Percentiles rank a stretch among this genome's conserved stretches.
These are phyloP conservation scores for Claviceps monticola DNA, from an alignment of 2,329 filamentous ascomycete genomes.

Conservation along the genomic window DNA sequence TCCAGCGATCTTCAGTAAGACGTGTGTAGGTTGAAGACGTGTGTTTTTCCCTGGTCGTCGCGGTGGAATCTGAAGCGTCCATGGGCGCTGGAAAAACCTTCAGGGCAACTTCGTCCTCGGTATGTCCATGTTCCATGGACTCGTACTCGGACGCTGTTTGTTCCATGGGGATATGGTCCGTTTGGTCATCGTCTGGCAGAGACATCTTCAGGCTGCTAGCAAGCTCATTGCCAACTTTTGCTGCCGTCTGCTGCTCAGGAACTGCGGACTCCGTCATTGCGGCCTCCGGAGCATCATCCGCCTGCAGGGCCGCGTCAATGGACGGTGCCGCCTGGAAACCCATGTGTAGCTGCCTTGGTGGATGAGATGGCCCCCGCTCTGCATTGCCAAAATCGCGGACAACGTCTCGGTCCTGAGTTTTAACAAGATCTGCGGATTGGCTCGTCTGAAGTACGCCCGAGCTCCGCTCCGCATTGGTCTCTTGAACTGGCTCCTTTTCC, in stretches of 20 bases:
- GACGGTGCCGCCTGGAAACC: neutral
- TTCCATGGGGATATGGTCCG: neutral
- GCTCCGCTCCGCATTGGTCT: neutral
- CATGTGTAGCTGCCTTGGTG: neutral
- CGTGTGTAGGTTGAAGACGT: conserved; percentile 25
- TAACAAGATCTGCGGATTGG: neutral
- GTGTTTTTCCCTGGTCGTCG: conserved; percentile 18
- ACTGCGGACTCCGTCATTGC: neutral
- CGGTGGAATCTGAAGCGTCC: conserved; percentile 16
- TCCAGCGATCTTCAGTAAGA: conserved; percentile 23
- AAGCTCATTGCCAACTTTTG: neutral
- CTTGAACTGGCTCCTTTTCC: conserved; percentile 10
- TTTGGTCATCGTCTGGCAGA: conserved; percentile 1
- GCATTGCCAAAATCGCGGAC: neutral
- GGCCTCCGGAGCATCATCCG: neutral
- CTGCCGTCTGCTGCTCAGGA: neutral
- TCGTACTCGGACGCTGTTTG: neutral
- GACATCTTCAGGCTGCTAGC: neutral
- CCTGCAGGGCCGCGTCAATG: neutral
- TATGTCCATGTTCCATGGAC: neutral
- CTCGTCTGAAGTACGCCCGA: neutral
- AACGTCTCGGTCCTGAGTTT: neutral
- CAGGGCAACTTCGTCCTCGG: conserved; percentile 1
- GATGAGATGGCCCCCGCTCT: neutral
- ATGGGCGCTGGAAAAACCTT: conserved; percentile 1